A percentile compares a stretch with the other conserved stretches of the same genome.
Evolutionary conservation across 2,329 filamentous ascomycete species (phyloP).

Genomic region (Ophiocordyceps robertsii): DNA sequence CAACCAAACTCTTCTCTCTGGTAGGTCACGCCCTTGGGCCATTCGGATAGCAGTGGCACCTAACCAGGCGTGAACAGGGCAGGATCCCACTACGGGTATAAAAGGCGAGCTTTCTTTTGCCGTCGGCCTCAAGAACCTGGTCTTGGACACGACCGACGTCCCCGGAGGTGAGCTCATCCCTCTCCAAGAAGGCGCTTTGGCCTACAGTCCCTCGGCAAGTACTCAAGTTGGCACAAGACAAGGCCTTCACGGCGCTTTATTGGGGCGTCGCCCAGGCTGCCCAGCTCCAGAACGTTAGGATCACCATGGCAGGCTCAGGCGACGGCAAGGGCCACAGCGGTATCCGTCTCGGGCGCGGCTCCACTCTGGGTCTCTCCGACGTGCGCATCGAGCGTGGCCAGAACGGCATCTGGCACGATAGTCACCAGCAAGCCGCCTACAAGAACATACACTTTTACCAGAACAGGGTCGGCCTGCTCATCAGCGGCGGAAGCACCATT

Average conservation of each 20-base stretch:
- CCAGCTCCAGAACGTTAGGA: slow-evolving; percentile 28
- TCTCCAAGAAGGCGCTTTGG: neutral
- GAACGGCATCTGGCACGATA: slow-evolving; percentile 28
- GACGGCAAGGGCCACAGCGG: slow-evolving; percentile 26
- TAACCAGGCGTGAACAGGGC: slow-evolving; percentile 2
- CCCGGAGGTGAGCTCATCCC: slow-evolving; percentile 10
- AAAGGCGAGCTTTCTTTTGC: slow-evolving; percentile 26
- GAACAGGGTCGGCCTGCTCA: slow-evolving; percentile 21
- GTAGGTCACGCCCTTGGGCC: slow-evolving; percentile 5
- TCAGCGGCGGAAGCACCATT: slow-evolving; percentile 22
- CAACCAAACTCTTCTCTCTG: slow-evolving; percentile 17
- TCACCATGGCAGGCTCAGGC: slow-evolving; percentile 22
- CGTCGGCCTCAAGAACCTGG: slow-evolving; percentile 27
- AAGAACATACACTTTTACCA: slow-evolving; percentile 29
- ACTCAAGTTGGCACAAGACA: slow-evolving; percentile 4
- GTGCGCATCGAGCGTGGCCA: slow-evolving; percentile 26
- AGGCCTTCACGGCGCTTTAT: slow-evolving; percentile 23
- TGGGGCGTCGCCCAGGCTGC: slow-evolving; percentile 31
- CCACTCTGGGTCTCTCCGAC: slow-evolving; percentile 25
- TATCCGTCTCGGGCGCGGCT: slow-evolving; percentile 25
- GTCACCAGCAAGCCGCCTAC: slow-evolving; percentile 29
- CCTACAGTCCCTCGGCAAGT: neutral
- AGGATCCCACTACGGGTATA: slow-evolving; percentile 19
- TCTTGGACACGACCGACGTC: slow-evolving; percentile 27
- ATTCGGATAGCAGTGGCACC: neutral